A percentile compares a stretch with the other conserved stretches of the same genome.
Conservation (phyloP, 108 stramenopile species). For the Hondaea fermentalgiana region DNA sequence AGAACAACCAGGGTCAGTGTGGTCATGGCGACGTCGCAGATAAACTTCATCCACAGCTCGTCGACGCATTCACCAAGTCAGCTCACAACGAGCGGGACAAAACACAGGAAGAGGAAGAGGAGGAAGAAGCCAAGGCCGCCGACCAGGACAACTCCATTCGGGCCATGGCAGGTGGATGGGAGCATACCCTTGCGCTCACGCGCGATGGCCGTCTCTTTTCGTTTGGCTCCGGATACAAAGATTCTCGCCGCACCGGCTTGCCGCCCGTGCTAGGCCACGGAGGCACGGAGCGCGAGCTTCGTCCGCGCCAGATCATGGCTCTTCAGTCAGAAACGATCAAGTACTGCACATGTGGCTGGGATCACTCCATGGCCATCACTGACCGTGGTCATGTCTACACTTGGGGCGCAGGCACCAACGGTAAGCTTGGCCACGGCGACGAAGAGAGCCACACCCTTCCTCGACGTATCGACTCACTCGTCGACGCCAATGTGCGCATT, state of each 20-base stretch:
- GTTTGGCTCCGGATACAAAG: constrained; percentile 14
- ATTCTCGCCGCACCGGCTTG: neutral
- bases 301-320: neutral
- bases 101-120: neutral
- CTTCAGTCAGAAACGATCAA: constrained; percentile 10
- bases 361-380: constrained; percentile 36
- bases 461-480: neutral
- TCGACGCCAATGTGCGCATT: neutral
- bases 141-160: neutral
- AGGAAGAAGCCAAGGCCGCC: neutral
- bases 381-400: constrained; percentile 34
- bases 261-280: neutral
- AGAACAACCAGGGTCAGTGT: constrained; percentile 44
- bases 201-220: neutral
- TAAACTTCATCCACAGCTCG: neutral
- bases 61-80: neutral
- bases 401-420: constrained; percentile 26
- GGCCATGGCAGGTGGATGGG: constrained; percentile 11
- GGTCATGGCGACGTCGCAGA: constrained; percentile 35
- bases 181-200: constrained; percentile 9
- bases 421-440: constrained; percentile 45
- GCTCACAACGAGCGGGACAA: neutral
- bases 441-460: constrained; percentile 10
- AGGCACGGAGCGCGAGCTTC: constrained; percentile 18
- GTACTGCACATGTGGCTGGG: constrained; percentile 45